These are phyloP conservation scores for Podila verticillata DNA, from an alignment of 192 early-diverging fungal genomes.

Conservation along the genomic window DNA sequence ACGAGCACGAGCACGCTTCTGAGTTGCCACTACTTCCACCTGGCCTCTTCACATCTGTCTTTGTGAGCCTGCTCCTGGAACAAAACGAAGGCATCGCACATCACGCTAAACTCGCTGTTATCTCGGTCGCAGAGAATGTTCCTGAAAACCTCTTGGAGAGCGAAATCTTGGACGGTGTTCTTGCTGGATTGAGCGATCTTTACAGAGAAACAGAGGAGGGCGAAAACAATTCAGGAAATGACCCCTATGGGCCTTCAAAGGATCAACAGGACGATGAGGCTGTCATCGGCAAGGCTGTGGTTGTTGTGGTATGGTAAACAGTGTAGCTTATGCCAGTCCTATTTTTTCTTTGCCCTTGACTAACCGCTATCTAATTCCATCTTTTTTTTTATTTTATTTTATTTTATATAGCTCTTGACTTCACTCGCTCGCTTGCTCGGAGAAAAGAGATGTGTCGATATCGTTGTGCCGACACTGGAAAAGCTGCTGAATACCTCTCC, in stretches of 20 bases:
- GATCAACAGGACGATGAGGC: slow-evolving; percentile 50
- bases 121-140: slow-evolving; percentile 53
- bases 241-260: not conserved
- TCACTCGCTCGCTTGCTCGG: slow-evolving; percentile 58
- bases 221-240: slow-evolving; percentile 13
- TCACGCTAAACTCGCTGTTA: slow-evolving; percentile 56
- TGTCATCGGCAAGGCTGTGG: slow-evolving; percentile 53
- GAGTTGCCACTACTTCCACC: slow-evolving; percentile 42
- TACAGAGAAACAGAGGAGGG: slow-evolving; percentile 29
- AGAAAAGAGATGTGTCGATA: slow-evolving; percentile 51
- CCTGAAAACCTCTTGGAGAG: slow-evolving; percentile 53
- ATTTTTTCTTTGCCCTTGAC: not conserved
- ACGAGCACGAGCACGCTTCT: slow-evolving; percentile 4
- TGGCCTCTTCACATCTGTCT: slow-evolving; percentile 52
- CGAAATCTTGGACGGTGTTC: slow-evolving; percentile 62
- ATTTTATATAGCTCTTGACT: slow-evolving; percentile 56
- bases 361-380: not conserved
- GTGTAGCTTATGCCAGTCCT: not conserved
- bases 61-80: slow-evolving; percentile 63
- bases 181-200: slow-evolving; percentile 55
- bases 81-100: slow-evolving; percentile 63
- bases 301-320: slow-evolving; percentile 45
- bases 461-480: slow-evolving; percentile 62
- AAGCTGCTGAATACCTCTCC: slow-evolving; percentile 53
- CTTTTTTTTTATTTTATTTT: not conserved